Evolutionary conservation across 2,329 filamentous ascomycete species (phyloP).

Genomic region (Penicillium decumbens): DNA sequence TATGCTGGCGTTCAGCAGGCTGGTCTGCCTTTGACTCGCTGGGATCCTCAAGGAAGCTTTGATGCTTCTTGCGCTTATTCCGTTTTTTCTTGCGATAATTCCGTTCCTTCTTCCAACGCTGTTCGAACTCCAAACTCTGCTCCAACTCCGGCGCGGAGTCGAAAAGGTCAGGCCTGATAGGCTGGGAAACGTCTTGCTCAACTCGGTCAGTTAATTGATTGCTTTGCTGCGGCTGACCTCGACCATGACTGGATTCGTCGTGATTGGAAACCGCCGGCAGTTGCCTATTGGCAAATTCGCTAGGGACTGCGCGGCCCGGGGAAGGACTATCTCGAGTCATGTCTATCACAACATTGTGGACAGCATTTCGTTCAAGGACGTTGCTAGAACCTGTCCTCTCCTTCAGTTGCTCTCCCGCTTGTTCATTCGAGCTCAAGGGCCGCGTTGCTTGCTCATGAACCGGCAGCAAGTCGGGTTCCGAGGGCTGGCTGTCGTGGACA

Average conservation of each 20-base stretch:
- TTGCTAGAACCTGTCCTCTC: neutral
- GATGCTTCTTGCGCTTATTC: neutral
- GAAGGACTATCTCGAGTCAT: neutral
- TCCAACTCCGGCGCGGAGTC: neutral
- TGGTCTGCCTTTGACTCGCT: neutral
- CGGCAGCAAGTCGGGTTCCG: neutral
- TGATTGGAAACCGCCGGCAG: neutral
- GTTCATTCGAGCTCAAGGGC: neutral
- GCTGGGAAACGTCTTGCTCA: neutral
- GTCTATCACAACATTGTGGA: neutral
- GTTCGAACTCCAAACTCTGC: no score
- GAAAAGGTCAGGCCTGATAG: neutral
- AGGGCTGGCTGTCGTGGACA: neutral
- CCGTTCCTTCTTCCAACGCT: neutral
- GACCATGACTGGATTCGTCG: neutral
- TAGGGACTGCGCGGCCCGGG: neutral
- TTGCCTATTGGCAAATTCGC: neutral
- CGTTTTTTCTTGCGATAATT: neutral
- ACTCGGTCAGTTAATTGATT: neutral
- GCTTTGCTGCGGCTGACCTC: neutral
- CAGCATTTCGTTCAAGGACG: neutral
- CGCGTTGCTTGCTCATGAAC: neutral
- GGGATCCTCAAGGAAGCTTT: neutral
- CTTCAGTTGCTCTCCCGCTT: neutral
- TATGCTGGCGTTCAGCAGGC: neutral